phyloP scores from a whole-genome alignment of 2,329 filamentous ascomycete genomes.

The Reticulascus tulasneorum region DNA sequence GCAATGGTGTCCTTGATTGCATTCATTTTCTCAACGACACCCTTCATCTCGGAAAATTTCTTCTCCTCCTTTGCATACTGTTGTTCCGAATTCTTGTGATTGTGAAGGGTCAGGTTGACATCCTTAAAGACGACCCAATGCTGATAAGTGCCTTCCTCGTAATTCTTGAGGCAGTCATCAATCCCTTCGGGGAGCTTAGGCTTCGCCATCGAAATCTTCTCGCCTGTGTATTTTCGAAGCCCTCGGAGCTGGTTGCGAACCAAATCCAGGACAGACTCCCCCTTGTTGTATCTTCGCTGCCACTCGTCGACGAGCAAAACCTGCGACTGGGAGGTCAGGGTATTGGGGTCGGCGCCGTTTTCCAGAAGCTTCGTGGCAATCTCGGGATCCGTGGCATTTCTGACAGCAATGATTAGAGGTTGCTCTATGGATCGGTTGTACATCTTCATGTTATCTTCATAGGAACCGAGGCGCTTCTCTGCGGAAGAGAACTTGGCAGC shows the following conservation, averaged over 20 bases:
- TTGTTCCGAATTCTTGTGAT: conserved; percentile 29
- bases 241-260: conserved; percentile 48
- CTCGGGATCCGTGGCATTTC: conserved; percentile 35
- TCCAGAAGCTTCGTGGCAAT: conserved; percentile 57
- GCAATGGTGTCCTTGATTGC: conserved; percentile 48
- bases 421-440: conserved; percentile 53
- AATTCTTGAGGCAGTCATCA: conserved; percentile 50
- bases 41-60: conserved; percentile 16
- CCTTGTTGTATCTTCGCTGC: conserved; percentile 29
- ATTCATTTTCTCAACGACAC: conserved; percentile 47
- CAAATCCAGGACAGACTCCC: conserved; percentile 55
- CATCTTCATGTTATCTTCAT: conserved; percentile 43
- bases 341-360: conserved; percentile 62
- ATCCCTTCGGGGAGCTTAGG: conserved; percentile 28
- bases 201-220: conserved; percentile 20
- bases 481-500: conserved; percentile 43
- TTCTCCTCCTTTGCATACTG: conserved; percentile 20
- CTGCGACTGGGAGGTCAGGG: conserved; percentile 40
- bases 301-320: conserved; percentile 29
- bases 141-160: conserved; percentile 55
- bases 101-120: conserved; percentile 27
- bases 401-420: conserved; percentile 62
- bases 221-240: conserved; percentile 42
- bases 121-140: conserved; percentile 47
- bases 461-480: conserved; percentile 28